These are phyloP conservation scores for Knoxdaviesia capensis DNA, from an alignment of 2,329 filamentous ascomycete genomes.

Conservation along the genomic window DNA sequence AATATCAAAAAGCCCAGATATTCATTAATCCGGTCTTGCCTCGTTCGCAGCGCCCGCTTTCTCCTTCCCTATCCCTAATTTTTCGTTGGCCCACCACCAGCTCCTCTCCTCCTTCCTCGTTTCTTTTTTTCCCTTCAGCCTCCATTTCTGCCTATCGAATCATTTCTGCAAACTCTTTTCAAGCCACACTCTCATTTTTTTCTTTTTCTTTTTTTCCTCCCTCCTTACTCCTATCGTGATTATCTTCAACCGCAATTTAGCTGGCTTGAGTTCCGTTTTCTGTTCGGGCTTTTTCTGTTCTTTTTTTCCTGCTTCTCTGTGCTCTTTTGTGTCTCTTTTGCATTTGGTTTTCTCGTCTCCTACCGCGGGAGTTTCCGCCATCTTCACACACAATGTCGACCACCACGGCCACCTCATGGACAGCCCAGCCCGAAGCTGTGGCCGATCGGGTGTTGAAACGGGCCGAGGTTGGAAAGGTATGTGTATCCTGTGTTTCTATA, in stretches of 20 bases:
- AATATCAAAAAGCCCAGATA: too few species aligned
- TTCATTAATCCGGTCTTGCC: too few species aligned
- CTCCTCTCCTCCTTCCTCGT: neutral
- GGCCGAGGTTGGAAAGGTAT: slow-evolving; percentile 57
- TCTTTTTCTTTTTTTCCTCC: slow-evolving; percentile 1
- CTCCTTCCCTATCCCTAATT: too few species aligned
- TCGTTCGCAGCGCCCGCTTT: too few species aligned
- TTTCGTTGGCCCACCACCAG: too few species aligned
- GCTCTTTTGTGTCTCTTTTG: neutral
- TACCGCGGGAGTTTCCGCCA: neutral
- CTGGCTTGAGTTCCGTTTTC: too few species aligned
- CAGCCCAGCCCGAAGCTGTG: slow-evolving; percentile 42
- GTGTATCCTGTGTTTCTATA: slow-evolving; percentile 5
- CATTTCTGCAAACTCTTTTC: neutral
- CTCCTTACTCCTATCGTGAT: neutral
- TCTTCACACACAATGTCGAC: slow-evolving; percentile 2
- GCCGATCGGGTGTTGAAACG: slow-evolving; percentile 51
- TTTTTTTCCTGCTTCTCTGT: neutral
- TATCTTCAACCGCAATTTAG: too few species aligned
- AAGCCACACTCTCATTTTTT: neutral
- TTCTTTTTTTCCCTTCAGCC: neutral
- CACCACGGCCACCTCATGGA: slow-evolving; percentile 39
- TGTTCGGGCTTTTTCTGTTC: too few species aligned
- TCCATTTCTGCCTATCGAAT: neutral
- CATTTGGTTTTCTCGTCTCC: neutral